A percentile compares a stretch with the other conserved stretches of the same genome.
These are phyloP conservation scores for Metschnikowia sp. DNA, from an alignment of 805 yeast genomes.

Conservation along the genomic window DNA sequence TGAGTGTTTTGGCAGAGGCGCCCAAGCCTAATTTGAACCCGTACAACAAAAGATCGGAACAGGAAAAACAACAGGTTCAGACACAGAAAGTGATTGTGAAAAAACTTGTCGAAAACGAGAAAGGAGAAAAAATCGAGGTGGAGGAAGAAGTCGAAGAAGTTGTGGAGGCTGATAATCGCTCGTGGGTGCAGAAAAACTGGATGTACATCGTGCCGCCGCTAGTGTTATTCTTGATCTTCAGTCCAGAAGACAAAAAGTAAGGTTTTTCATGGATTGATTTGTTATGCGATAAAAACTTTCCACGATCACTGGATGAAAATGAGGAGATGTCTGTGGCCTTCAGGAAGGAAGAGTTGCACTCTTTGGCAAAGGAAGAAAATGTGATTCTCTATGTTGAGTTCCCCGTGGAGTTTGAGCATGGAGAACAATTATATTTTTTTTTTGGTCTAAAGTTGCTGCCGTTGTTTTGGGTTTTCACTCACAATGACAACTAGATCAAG, in stretches of 20 bases:
- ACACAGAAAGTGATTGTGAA: slow-evolving; percentile 18
- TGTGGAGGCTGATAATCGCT: slow-evolving; percentile 28
- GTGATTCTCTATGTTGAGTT: neutral
- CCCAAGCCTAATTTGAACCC: slow-evolving; percentile 33
- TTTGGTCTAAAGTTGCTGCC: neutral
- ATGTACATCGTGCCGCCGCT: slow-evolving; percentile 53
- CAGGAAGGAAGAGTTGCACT: neutral
- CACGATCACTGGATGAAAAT: neutral
- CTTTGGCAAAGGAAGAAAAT: neutral
- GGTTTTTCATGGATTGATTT: neutral
- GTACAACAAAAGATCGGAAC: slow-evolving; percentile 5
- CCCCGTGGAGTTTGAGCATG: neutral
- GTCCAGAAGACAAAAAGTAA: slow-evolving; percentile 20
- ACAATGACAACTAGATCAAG: neutral
- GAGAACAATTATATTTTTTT: neutral
- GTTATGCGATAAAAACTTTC: neutral
- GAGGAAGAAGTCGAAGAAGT: slow-evolving; percentile 22
- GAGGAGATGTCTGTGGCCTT: neutral
- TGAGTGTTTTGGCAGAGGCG: slow-evolving; percentile 9
- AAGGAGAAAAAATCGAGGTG: slow-evolving; percentile 23
- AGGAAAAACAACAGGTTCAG: slow-evolving; percentile 13
- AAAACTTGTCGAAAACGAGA: slow-evolving; percentile 18
- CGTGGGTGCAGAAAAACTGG: slow-evolving; percentile 63
- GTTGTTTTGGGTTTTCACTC: neutral
- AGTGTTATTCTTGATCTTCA: slow-evolving; percentile 33